Evolutionary conservation across 2,329 filamentous ascomycete genomes (phyloP), one percentile per base, ranked within the genome.

Genomic region (Calonectria leucothoes): DNA sequence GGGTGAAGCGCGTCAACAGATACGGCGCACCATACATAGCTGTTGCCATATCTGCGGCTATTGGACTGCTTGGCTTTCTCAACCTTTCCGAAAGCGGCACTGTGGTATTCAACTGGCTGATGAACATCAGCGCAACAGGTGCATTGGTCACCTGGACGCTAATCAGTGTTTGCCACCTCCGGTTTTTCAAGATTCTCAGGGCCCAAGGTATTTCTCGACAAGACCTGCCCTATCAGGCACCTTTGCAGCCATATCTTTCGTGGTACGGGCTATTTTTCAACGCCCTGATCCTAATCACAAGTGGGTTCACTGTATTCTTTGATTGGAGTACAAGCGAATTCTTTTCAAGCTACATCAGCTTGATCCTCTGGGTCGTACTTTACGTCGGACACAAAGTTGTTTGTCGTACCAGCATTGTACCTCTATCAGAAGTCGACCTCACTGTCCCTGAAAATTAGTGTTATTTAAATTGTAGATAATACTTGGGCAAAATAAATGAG

Each of bases 271-370:
- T 67, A 4, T 42, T 67, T 7, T 67, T 67, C 20, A 67, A 67
- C 35, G 49, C 17, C 27, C 49, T 67, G 2, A 67, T 67, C 33
- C 49, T 67, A 1, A 67, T 67, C 12, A 67, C 65, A 8, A 67
- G 65, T 15, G 65, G 65, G 14, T 67, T 67, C 45, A 45, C 65
- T 1, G 65, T 67, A 4, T 67, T 67, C 14, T 67, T 67, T 23
- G 48, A 55, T 14, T 67, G 65, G 65, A 57, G 20, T 17, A 67
- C 65, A 7, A 67, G 49, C 17, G 35, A 31, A 11, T 67, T 67
- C n/a, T 67, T 67, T 33, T 67, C 65, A 27, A 67, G 65, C 37
- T 67, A 67, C 14, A 67, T 67, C 11, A 67, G 65, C 65, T 15
- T 67, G 3, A 67, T 67, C 8, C 33, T 67, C 35, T 67, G 65